Evolutionary conservation across 2,329 filamentous ascomycete genomes (phyloP), one percentile per base, ranked within the genome.

Genomic region (Nigrograna mackinnonii): DNA sequence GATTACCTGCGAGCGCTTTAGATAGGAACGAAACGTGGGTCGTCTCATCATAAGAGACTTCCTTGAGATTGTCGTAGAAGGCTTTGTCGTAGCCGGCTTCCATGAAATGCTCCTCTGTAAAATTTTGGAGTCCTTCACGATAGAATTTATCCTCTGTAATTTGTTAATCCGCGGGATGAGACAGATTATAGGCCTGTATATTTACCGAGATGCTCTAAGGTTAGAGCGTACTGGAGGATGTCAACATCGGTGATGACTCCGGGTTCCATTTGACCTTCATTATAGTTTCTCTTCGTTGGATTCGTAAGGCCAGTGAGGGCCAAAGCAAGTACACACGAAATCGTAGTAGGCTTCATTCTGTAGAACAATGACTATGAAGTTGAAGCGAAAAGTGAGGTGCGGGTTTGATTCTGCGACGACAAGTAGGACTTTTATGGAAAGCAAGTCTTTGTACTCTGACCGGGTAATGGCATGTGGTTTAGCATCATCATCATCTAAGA

Each of bases 61-160:
- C 73, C 60, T 76, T 66, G 39, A 87, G 55, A 68, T 84, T 81
- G 38, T 70, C 67, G 69, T 84, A 85, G 60, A 83, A 80, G 3
- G 68, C 66, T 0, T 69, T 54, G 37, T 75, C 63, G 57, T 55
- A 63, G 26, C 57, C 54, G 5, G 60, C 59, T 11, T 50, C 37
- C 26, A 37, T 43, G 52, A 60, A 66, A 46, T 61, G 48, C 3
- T 46, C 37, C 16, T 49, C 33, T 14, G 54, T 75, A 70, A 79
- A 86, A 54, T 81, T 83, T 44, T 70, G 62, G 4, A 87, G 71
- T 26, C 78, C 83, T 36, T 84, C 60, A 26, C 71, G 68, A 68
- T 87, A 87, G 69, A 87, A 87, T 41, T 72, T 74, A 47, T 79
- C 70, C 67, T 87, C 84, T 21, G 75, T 41, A 35, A 6, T 11